Evolutionary conservation across 352 stramenopile species (phyloP), one percentile per base, ranked within the genome.

Genomic region (Phytophthora agathidicida): DNA sequence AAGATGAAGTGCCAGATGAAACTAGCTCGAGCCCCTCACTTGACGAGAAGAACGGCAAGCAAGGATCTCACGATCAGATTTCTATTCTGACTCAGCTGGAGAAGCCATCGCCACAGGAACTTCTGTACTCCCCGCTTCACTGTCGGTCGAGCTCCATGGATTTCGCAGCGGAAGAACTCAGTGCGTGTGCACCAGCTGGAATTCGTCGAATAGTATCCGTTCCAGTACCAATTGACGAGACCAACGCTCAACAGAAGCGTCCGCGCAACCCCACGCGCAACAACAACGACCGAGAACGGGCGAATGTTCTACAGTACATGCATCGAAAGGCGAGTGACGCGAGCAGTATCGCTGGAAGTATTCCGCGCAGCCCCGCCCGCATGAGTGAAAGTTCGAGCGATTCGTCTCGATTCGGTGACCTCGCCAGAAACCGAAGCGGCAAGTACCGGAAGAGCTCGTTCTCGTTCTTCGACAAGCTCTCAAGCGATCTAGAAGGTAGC

Each of bases 381-480:
- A 60, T 83, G 27, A 95, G 86, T 46, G 73, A 69, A 26, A 90
- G 80, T 33, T 93, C 82, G 19, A 92, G 79, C 28, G 83, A 89
- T 39, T 90, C 81, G 24, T 86, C 74, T 39, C 65, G 76, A 38
- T 70, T 76, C 19, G 59, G 48, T 5, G 83, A 92, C 17, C 69
- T 78, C 16, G 62, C 74, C 16, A 86, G 72, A 26, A 83, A 57
- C 33, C 72, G 77, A 47, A 87, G 77, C 17, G 62, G 49, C 38
- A 83, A 74, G 56, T 73, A 60, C 58, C 80, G 83, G 24, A 93
- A 89, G 56, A 82, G 86, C 50, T 95, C 86, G 35, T 95, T 95
- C 41, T 93, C 84, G 26, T 95, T 95, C 51, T 93, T 95, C 35
- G 86, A 93, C 47, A 91, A 92, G 54, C 75, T 95, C 23, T 91